Conservation (phyloP, 257 asterid species). For the Craterostigma plantagineum region DNA sequence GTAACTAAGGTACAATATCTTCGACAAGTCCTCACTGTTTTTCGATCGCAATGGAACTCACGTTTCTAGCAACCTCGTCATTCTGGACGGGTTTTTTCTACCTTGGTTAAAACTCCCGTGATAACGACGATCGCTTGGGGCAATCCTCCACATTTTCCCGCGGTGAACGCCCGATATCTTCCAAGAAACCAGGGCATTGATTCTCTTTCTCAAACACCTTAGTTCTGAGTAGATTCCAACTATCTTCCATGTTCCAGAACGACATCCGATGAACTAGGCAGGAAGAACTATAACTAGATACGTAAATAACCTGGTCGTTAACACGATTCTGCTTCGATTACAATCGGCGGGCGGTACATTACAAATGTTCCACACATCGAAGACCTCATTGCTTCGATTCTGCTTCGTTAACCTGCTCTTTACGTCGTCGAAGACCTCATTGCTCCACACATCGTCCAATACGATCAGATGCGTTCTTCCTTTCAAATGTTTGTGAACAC, state of each 20-base stretch:
- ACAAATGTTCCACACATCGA: no score
- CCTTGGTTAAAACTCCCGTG: conserved; percentile 1
- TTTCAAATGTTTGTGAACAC: not conserved
- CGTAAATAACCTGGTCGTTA: conserved; percentile 2
- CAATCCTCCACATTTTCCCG: conserved; percentile 1
- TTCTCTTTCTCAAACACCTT: not conserved
- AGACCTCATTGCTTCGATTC: no score
- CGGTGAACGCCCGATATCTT: not conserved
- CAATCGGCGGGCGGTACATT: not conserved
- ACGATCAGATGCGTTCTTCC: conserved; percentile 3
- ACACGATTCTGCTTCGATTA: conserved; percentile 6
- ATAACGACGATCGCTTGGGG: conserved; percentile 1
- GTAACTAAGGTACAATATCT: not conserved
- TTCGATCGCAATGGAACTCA: not conserved
- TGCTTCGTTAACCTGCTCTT: no score
- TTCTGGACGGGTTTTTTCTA: not conserved
- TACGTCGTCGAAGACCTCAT: not conserved
- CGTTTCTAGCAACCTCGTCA: conserved; percentile 6
- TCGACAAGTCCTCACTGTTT: not conserved
- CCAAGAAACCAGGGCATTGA: conserved; percentile 2
- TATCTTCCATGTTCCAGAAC: not conserved
- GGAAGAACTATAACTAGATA: not conserved
- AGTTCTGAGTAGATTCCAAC: conserved; percentile 1
- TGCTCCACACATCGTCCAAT: conserved; percentile 9
- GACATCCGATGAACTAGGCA: not conserved